Conservation (phyloP, 257 asterid species). For the Solanum virginianum region DNA sequence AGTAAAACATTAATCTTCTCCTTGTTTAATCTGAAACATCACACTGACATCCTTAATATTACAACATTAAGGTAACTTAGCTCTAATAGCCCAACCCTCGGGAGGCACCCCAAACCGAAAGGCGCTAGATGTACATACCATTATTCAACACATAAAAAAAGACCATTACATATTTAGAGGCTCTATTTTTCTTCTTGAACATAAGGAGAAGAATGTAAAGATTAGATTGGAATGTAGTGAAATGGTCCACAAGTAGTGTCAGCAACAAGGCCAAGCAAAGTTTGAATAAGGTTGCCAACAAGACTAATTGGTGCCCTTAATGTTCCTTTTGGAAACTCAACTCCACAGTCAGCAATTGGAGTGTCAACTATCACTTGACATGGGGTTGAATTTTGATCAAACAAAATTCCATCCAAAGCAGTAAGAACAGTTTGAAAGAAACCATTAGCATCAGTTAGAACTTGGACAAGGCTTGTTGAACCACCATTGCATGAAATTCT, state of each 20-base stretch:
- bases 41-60: background rate
- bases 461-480: background rate
- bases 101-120: background rate
- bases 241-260: background rate
- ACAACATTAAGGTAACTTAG: background rate
- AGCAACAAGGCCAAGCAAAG: background rate
- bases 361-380: background rate
- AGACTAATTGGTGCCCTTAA: background rate
- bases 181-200: background rate
- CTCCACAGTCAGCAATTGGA: background rate
- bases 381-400: background rate
- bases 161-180: background rate
- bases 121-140: background rate
- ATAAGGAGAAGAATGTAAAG: background rate
- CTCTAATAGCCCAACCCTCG: background rate
- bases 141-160: background rate
- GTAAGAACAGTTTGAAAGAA: background rate
- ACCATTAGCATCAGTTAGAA: background rate
- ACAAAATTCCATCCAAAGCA: background rate
- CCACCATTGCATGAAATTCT: conserved; percentile 3
- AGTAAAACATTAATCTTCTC: background rate
- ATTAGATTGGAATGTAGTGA: background rate
- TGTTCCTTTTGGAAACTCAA: background rate
- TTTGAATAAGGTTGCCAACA: background rate
- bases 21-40: background rate